Base-by-base conservation (phyloP, 1,284 basidiomycete species). In the Ustilago crameri region DNA sequence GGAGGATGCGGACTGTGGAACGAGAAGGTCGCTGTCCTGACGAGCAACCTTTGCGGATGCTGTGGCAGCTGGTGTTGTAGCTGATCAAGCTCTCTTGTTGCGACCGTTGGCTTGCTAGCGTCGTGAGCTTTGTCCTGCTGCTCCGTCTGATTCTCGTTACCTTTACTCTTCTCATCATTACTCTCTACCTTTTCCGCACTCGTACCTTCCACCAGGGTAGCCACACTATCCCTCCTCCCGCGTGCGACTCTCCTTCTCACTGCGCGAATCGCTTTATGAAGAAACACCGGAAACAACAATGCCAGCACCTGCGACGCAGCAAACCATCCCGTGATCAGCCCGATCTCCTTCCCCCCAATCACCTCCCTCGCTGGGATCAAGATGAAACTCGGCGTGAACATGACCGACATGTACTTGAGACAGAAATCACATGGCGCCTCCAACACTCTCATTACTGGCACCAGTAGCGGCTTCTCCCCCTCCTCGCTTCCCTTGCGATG, bases 391-490 rank as follows among this genome's bases (percentile, higher is more conserved):
- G 75, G 71, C 10, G 76, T 79, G 20, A 78, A 79, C 75, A 76
- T 76, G 47, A 77, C 73, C 34, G 51, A 62, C 78, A 80, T 80
- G 64, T 79, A 79, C 0, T 76, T 56, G 23, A 80, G 49, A 22
- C 69, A 70, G 30, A 80, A 80, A 41, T 79, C 77, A 41, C 72
- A 77, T 12, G 78, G 78, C 9, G 78, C 75, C 34, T 74, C 78
- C 5, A 80, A 37, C 15, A 77, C 8, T 10, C 15, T 17, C 26
- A 71, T 35, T 45, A 46, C 23, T 1, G 62, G 62, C 7, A 38
- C 18, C 9, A 71, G 48, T 18, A 61, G 23, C 22, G 51, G 20
- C 24, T 66, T 71, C 0, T 32, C 9, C 7, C 46, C 40, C 42
- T 15, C 23, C 12, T 30, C n/a, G 20, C 17, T 43, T 18, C 20